Conservation (phyloP, 2,329 filamentous ascomycete genomes). For the Dactylellina drechsleri region DNA sequence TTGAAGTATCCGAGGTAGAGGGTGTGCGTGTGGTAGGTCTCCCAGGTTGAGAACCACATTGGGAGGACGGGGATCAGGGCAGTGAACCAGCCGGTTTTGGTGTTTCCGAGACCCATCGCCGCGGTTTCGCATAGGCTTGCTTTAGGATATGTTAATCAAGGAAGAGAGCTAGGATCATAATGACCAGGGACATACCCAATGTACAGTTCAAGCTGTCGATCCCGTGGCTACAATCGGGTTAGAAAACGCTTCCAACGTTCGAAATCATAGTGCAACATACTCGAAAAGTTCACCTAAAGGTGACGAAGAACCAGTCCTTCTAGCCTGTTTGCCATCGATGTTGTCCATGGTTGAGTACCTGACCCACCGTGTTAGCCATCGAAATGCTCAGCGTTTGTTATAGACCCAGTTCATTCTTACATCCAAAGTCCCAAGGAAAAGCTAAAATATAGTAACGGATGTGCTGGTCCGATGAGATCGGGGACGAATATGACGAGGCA, state of each 20-base stretch:
- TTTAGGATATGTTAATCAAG: not conserved
- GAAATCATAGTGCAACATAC: constrained; percentile 62
- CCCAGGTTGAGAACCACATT: constrained; percentile 99
- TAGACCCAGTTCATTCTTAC: constrained; percentile 64
- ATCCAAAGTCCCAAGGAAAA: constrained; percentile 97
- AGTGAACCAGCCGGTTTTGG: constrained; percentile 86
- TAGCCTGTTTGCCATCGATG: constrained; percentile 96
- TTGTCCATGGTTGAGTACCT: constrained; percentile 97
- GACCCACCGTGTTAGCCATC: constrained; percentile 10
- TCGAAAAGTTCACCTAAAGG: constrained; percentile 96
- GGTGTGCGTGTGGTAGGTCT: constrained; percentile 98
- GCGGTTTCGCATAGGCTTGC: constrained; percentile 90
- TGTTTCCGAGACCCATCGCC: constrained; percentile 89
- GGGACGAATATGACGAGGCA: constrained; percentile 83
- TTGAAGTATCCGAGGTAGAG: constrained; percentile 97
- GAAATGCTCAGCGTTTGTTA: not conserved
- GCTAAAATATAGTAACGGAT: constrained; percentile 92
- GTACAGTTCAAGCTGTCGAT: constrained; percentile 99
- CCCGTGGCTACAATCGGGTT: constrained; percentile 72
- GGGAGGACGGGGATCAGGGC: constrained; percentile 89
- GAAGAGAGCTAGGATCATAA: not conserved
- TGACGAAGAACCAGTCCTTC: constrained; percentile 92
- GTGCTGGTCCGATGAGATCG: constrained; percentile 86
- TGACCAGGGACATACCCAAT: constrained; percentile 62
- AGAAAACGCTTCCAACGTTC: not conserved